Base-by-base conservation (phyloP, 1,139 yeast genomes). In the Scheffersomyces illinoinensis region DNA sequence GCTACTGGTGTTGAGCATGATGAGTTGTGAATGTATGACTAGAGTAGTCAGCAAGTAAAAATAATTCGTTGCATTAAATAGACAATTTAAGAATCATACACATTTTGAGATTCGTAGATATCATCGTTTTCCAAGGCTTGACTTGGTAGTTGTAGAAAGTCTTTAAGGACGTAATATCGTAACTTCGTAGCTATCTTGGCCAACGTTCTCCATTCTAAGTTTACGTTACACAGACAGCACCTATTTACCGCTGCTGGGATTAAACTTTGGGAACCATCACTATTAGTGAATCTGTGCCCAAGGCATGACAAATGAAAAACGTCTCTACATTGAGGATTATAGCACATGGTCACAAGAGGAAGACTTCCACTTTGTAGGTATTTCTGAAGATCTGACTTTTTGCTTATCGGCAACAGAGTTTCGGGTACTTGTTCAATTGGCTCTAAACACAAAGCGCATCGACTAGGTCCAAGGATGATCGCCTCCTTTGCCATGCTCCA, bases 301-400 rank as follows among this genome's bases (percentile, higher is more conserved):
- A 84, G 65, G 64, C 90, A 86, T 0, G 68, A 51, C 48, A 86
- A 65, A 68, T 86, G 89, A 26, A 74, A 71, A 2, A 76, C 64
- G 12, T 67, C 64, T 4, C 65, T 61, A 64, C 88, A 84, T 21
- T 12, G 23, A 17, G 14, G 53, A 12, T 74, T 70, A 33, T 71
- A 67, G 57, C 88, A 85, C 10, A 78, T 67, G 0, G 79, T 76
- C 4, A 81, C 64, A 12, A 69, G 56, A 4, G 69, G 69, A 24
- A 70, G 59, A 1, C 61, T 60, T 8, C 68, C 65, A 8, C 39
- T 47, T 20, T 46, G 18, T 14, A 59, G 49, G 47, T 46, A 61
- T 4, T 20, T 18, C 19, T 57, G 53, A 19, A 63, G 54, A 17
- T 47, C 18, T 49, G 55, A 20, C 51, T 26, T 48, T 6, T 14